These are phyloP conservation scores for Stephanodiscus triporus DNA, from an alignment of 108 stramenopile genomes.

Conservation along the genomic window DNA sequence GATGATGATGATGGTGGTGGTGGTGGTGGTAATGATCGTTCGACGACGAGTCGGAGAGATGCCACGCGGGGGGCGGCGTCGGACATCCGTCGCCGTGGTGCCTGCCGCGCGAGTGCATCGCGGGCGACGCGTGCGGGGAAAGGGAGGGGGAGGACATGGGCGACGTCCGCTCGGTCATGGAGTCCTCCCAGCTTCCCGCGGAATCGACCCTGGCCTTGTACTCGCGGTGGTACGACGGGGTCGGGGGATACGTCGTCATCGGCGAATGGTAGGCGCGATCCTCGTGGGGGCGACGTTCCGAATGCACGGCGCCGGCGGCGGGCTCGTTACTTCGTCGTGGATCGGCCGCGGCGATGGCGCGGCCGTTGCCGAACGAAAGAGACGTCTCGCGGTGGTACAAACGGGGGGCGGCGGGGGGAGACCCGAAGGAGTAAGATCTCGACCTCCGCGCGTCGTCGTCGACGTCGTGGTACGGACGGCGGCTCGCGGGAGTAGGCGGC, in stretches of 20 bases:
- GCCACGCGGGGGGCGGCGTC: slow-evolving; percentile 40
- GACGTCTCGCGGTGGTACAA: no score
- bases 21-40: slow-evolving; percentile 31
- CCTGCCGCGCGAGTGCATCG: slow-evolving; percentile 19
- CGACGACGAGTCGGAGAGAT: slow-evolving; percentile 32
- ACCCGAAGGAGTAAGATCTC: slow-evolving; percentile 25
- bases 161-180: slow-evolving; percentile 46
- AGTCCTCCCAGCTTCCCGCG: slow-evolving; percentile 40
- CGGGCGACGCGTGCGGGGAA: slow-evolving; percentile 44
- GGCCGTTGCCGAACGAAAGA: slow-evolving; percentile 6
- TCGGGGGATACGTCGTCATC: slow-evolving; percentile 24
- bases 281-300: slow-evolving; percentile 12
- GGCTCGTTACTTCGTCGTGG: no score
- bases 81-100: neutral
- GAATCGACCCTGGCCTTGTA: slow-evolving; percentile 25
- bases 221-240: slow-evolving; percentile 20
- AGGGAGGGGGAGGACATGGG: slow-evolving; percentile 48
- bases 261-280: slow-evolving; percentile 26
- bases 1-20: slow-evolving; percentile 22
- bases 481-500: no score
- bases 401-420: no score
- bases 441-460: no score
- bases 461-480: no score
- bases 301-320: no score
- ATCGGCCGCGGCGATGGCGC: no score